Conservation (phyloP, 805 yeast species). For the Candida peoriensis region DNA sequence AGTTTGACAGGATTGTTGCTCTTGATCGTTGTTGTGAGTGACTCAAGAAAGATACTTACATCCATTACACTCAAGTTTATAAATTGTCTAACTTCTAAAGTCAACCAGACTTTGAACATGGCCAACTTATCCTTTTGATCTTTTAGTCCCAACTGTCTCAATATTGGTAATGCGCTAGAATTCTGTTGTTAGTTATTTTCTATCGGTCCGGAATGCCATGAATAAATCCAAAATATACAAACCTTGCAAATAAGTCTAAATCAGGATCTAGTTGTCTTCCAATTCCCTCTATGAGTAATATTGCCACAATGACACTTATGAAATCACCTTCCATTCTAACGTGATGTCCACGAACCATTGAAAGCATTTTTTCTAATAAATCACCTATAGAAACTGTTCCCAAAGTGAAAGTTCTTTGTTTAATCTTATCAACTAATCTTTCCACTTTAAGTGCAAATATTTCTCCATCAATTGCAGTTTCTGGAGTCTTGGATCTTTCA, state of each 20-base stretch:
- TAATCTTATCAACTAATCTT: slow-evolving; percentile 72
- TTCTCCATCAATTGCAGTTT: slow-evolving; percentile 79
- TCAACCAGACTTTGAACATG: slow-evolving; percentile 89
- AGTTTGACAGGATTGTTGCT: slow-evolving; percentile 7
- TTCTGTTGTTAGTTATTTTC: slow-evolving; percentile 16
- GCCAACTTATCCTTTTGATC: slow-evolving; percentile 64
- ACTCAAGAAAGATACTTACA: slow-evolving; percentile 35
- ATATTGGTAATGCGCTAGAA: slow-evolving; percentile 29
- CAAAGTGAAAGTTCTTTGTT: slow-evolving; percentile 82
- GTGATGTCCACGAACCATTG: slow-evolving; percentile 91
- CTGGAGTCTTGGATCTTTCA: slow-evolving; percentile 92
- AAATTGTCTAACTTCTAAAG: slow-evolving; percentile 82
- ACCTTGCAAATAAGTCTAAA: slow-evolving; percentile 92
- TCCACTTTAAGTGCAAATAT: slow-evolving; percentile 86
- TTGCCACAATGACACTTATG: slow-evolving; percentile 91
- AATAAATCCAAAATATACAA: slow-evolving; percentile 48
- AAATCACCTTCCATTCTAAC: slow-evolving; percentile 98
- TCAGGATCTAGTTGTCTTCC: slow-evolving; percentile 93
- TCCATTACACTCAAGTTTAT: slow-evolving; percentile 80
- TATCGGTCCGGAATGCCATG: slow-evolving; percentile 32
- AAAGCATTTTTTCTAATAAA: slow-evolving; percentile 74
- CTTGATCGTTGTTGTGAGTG: neutral
- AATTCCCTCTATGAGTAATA: slow-evolving; percentile 85
- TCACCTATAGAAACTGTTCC: slow-evolving; percentile 94
- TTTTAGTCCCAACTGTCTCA: slow-evolving; percentile 68